Evolutionary conservation across 1,284 basidiomycete species (phyloP).

Genomic region (Puccinia triticina): DNA sequence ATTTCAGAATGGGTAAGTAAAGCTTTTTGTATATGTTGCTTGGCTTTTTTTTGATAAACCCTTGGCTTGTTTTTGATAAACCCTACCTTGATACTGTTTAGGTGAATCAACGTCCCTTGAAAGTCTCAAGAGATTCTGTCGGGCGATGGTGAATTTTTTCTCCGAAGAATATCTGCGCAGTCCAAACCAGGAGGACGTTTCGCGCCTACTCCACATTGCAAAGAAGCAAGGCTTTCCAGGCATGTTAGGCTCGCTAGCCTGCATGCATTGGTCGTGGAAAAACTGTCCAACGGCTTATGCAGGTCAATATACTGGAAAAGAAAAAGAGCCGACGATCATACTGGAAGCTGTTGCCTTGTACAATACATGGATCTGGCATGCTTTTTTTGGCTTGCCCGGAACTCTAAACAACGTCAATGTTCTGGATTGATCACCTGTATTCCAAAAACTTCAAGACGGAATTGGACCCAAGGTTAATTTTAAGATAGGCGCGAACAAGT

Average conservation of each 20-base stretch:
- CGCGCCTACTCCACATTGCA: no score
- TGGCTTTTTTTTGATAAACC: no score
- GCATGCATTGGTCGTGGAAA: conserved; percentile 1
- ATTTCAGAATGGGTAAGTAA: no score
- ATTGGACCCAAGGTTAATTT: not conserved
- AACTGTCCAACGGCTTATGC: not conserved
- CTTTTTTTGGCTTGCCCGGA: not conserved
- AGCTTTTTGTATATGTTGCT: no score
- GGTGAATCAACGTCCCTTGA: not conserved
- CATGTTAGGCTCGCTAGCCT: not conserved
- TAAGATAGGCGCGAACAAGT: not conserved
- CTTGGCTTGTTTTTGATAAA: no score
- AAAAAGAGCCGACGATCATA: not conserved
- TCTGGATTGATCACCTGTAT: not conserved
- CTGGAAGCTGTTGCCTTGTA: not conserved
- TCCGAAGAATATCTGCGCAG: not conserved
- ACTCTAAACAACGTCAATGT: not conserved
- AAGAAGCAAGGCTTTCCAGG: not conserved
- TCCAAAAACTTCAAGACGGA: not conserved
- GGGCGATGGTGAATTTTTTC: not conserved
- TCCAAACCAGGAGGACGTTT: not conserved
- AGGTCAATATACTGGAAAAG: not conserved
- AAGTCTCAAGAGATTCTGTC: not conserved
- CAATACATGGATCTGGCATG: not conserved
- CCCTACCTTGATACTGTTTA: no score